phyloP scores from a whole-genome alignment of 352 stramenopile species.

The Phytophthora hybrid region DNA sequence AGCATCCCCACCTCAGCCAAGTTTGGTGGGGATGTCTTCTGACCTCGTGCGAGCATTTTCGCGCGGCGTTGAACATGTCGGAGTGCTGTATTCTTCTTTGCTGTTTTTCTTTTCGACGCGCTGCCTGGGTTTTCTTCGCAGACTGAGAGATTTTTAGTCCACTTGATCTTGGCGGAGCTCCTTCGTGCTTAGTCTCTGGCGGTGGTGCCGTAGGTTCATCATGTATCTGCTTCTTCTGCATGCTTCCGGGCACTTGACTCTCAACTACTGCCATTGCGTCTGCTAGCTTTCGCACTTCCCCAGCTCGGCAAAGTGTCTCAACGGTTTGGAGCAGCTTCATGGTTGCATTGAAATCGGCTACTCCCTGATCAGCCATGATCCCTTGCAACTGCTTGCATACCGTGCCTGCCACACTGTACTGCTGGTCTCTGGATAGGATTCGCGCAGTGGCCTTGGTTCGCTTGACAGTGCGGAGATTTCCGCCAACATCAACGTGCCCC shows the following conservation, averaged over 20 bases:
- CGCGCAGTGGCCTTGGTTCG: too few species aligned
- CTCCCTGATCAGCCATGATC: too few species aligned
- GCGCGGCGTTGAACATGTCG: background rate
- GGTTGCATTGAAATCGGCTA: too few species aligned
- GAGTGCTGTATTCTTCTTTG: background rate
- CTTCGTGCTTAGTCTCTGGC: background rate
- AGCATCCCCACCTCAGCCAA: background rate
- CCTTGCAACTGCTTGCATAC: too few species aligned
- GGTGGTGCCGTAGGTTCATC: background rate
- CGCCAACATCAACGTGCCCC: too few species aligned
- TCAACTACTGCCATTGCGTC: conserved; percentile 11
- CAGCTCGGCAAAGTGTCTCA: background rate
- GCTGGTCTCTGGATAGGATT: too few species aligned
- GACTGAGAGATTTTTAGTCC: background rate
- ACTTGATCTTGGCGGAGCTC: background rate
- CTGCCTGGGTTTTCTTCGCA: background rate
- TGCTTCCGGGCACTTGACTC: background rate
- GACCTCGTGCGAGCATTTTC: background rate
- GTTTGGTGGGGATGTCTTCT: background rate
- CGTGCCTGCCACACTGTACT: too few species aligned
- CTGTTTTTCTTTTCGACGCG: background rate
- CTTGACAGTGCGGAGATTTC: too few species aligned
- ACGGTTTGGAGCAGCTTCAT: too few species aligned
- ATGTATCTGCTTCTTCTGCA: background rate
- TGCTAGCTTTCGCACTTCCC: conserved; percentile 12